A percentile compares a stretch with the other conserved stretches of the same genome.
phyloP scores from a whole-genome alignment of 176 grass and related monocot genomes.

The Stipa capillata region DNA sequence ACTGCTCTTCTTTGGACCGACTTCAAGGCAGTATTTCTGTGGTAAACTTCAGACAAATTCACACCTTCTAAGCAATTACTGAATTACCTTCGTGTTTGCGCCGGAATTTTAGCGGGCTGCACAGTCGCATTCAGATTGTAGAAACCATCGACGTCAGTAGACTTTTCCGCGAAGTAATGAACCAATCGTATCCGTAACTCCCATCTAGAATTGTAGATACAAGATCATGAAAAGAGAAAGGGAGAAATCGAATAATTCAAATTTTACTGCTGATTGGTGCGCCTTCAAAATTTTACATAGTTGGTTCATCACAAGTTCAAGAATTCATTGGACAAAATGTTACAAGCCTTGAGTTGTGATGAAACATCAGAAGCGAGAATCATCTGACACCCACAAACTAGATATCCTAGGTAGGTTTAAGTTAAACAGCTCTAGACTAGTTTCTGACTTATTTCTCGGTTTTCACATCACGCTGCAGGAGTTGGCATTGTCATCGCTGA shows the following conservation, averaged over 20 bases:
- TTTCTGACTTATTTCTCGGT: not conserved
- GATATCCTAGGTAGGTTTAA: not conserved
- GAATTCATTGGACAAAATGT: not conserved
- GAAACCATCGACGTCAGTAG: no score
- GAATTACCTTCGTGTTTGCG: not conserved
- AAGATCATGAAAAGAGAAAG: not conserved
- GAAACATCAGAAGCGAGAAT: not conserved
- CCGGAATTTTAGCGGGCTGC: no score
- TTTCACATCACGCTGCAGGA: conserved; percentile 37
- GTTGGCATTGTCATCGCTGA: conserved; percentile 49
- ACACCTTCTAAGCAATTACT: not conserved
- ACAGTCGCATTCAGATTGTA: no score
- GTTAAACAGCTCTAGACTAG: not conserved
- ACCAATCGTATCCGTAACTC: no score
- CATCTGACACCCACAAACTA: not conserved
- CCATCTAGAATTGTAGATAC: not conserved
- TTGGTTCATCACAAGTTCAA: not conserved
- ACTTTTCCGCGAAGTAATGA: no score
- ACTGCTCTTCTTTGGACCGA: not conserved
- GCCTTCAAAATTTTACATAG: not conserved
- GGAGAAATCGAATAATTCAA: not conserved
- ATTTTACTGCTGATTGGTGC: not conserved
- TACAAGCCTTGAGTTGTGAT: not conserved
- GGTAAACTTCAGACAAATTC: not conserved
- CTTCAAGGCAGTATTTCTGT: not conserved